phyloP scores from a whole-genome alignment of 1,284 basidiomycete species.

The Nidula niveotomentosa region DNA sequence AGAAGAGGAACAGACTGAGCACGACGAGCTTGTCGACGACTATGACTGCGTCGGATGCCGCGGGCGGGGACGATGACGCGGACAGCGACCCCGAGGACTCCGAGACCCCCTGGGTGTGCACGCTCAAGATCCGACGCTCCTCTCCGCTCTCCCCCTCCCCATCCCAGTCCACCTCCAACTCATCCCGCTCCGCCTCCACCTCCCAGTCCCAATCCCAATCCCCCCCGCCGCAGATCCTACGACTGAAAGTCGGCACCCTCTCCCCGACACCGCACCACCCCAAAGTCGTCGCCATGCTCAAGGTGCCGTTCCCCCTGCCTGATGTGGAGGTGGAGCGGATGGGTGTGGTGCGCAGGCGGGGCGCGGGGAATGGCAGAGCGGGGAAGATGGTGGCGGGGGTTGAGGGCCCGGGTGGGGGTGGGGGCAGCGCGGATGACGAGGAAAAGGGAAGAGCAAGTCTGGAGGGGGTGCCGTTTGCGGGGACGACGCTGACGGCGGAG shows the following conservation, averaged over 20 bases:
- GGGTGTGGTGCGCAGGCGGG: constrained; percentile 46
- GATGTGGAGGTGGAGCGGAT: constrained; percentile 70
- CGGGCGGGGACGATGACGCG: constrained; percentile 42
- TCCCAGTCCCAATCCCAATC: not conserved
- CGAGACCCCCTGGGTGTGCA: constrained; percentile 94
- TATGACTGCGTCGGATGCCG: constrained; percentile 11
- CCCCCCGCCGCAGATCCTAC: constrained; percentile 14
- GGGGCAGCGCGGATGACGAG: too few relatives aligned
- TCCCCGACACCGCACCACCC: constrained; percentile 96
- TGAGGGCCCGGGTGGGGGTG: constrained; percentile 6
- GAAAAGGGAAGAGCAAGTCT: too few relatives aligned
- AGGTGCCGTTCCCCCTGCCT: constrained; percentile 84
- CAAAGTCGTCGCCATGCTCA: constrained; percentile 89
- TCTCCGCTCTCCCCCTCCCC: constrained; percentile 6
- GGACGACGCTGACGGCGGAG: constrained; percentile 77
- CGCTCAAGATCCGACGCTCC: constrained; percentile 52
- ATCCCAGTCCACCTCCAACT: not conserved
- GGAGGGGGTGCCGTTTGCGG: constrained; percentile 23
- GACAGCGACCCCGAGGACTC: constrained; percentile 94
- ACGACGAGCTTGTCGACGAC: constrained; percentile 24
- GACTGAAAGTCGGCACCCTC: constrained; percentile 71
- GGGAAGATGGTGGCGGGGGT: constrained; percentile 4
- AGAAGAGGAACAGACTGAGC: constrained; percentile 22
- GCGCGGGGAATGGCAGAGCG: constrained; percentile 5
- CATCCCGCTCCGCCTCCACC: not conserved